Evolutionary conservation across 495 filamentous ascomycete genomes (phyloP), one percentile per base, ranked within the genome.

Genomic region (Articulospora tetracladia): DNA sequence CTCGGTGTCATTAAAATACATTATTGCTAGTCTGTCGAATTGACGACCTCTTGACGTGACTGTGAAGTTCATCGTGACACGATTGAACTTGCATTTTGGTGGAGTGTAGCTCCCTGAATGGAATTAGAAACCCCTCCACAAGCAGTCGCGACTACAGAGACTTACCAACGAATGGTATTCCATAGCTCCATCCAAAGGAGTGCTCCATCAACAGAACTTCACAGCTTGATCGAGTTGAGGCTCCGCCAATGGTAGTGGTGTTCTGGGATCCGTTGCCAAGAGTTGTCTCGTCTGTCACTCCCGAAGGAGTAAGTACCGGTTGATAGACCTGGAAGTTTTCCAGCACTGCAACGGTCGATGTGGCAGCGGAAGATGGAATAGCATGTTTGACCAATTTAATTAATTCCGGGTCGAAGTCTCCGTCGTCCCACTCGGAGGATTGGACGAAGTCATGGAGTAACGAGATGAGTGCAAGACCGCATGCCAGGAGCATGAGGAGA

Each of bases 1-100:
- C 69, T 96, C 92, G 20, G 82, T 83, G 69, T 93, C 89, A 17
- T 86, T 87, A 52, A 96, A 76, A 63, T 89, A 96, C 81, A 96
- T 86, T 19, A 88, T 68, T 4, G 85, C 91, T 11, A 97, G 76
- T 7, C 92, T 77, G 67, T 97, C 92, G 73, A 81, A 96, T 64
- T 96, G 91, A 1, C 82, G 76, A 0, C 92, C 92, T 58, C 76
- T 71, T 2, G 87, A 90, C 1, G 85, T 84, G 28, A 91, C 87
- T 0, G 88, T 96, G 55, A 97, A 79, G 67, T 94, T 96, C 71
- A 96, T 86, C 23, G 82, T 80, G 17, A 93, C 85, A 13, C 86
- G 79, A 62, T 93, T 94, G 74, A 93, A 96, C 7, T 78, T 67
- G 70, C 89, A 93, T 4, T 69, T 63, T 0, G 88, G 87, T 1